phyloP scores from a whole-genome alignment of 208 protist genomes.

The Angomonas desouzai region DNA sequence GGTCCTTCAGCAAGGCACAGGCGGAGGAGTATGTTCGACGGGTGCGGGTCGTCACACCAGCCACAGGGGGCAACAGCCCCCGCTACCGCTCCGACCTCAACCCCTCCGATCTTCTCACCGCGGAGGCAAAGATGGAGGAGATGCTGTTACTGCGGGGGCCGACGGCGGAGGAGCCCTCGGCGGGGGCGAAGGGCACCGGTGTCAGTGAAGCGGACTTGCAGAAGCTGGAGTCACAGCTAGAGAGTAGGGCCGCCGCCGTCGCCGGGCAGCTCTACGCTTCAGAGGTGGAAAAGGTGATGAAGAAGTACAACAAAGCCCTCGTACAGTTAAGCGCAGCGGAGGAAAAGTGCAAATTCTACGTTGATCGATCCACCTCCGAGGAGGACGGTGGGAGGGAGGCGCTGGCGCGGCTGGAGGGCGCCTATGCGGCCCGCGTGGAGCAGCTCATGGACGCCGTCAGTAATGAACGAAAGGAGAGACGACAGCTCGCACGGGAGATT shows the following conservation, averaged over 20 bases:
- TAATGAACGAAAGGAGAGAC: conserved; percentile 32
- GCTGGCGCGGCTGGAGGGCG: neutral
- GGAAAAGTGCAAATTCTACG: neutral
- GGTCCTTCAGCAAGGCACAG: conserved; percentile 24
- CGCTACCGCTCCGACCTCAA: conserved; percentile 45
- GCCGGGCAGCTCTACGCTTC: neutral
- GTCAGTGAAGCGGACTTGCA: neutral
- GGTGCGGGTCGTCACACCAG: conserved; percentile 13
- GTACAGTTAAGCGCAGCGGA: neutral
- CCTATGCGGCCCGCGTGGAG: conserved; percentile 8
- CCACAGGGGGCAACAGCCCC: conserved; percentile 1
- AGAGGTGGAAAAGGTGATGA: neutral
- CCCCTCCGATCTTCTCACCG: conserved; percentile 23
- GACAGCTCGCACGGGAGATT: conserved; percentile 40
- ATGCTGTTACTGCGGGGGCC: conserved; percentile 38
- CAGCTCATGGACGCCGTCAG: conserved; percentile 30
- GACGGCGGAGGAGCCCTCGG: neutral
- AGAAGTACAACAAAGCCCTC: neutral
- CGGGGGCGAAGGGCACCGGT: neutral
- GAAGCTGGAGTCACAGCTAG: neutral
- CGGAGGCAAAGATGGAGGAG: conserved; percentile 69
- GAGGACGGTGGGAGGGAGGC: neutral
- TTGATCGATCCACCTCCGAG: neutral
- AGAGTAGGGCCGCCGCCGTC: neutral
- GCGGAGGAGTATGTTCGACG: conserved; percentile 43